A percentile compares a stretch with the other conserved stretches of the same genome.
phyloP scores from a whole-genome alignment of 495 filamentous ascomycete species.

The Talaromyces liani region DNA sequence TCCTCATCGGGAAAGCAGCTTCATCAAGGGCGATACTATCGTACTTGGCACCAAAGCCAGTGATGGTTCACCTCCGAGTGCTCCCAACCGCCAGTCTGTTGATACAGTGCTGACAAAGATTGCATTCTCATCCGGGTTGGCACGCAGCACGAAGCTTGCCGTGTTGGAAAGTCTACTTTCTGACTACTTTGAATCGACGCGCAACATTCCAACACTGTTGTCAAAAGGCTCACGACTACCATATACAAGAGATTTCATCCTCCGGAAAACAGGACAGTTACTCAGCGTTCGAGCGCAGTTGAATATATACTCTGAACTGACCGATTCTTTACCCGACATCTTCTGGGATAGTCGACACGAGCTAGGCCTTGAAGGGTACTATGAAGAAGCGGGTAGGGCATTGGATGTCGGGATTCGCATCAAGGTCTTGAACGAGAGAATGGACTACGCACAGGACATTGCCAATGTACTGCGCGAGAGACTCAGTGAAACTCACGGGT shows the following conservation, averaged over 20 bases:
- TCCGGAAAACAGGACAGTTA: conserved; percentile 91
- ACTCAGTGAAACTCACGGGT: conserved; percentile 81
- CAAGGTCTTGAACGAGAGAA: conserved; percentile 87
- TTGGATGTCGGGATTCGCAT: conserved; percentile 92
- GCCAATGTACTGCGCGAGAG: conserved; percentile 81
- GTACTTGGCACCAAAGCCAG: conserved; percentile 67
- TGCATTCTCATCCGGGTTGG: conserved; percentile 93
- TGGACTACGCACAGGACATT: conserved; percentile 96
- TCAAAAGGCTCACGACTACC: conserved; percentile 58
- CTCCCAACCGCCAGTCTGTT: conserved; percentile 33
- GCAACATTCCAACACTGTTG: conserved; percentile 66
- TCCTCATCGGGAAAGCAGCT: conserved; percentile 61
- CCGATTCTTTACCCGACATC: conserved; percentile 88
- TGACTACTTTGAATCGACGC: conserved; percentile 77
- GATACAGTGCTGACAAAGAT: conserved; percentile 87
- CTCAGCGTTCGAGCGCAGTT: conserved; percentile 83
- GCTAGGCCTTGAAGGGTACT: conserved; percentile 82
- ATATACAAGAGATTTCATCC: conserved; percentile 69
- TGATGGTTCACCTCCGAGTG: conserved; percentile 11
- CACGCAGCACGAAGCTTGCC: conserved; percentile 91
- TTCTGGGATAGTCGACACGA: conserved; percentile 94
- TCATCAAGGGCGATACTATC: conserved; percentile 83
- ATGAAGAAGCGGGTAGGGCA: conserved; percentile 83
- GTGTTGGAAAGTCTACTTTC: conserved; percentile 79
- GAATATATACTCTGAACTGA: conserved; percentile 95